Conservation (phyloP, 1,284 basidiomycete species). For the Serendipita sp. region DNA sequence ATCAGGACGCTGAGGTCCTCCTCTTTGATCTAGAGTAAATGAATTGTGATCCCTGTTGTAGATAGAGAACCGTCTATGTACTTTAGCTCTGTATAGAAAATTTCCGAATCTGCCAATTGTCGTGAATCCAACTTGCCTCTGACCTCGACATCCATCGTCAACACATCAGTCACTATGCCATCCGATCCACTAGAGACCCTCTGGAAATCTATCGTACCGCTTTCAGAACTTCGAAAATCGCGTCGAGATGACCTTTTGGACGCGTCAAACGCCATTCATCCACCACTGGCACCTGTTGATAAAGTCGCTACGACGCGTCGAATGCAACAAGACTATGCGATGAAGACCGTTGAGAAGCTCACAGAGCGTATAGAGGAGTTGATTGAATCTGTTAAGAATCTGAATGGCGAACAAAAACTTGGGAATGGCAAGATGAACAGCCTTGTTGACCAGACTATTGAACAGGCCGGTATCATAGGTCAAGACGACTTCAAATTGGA, state of each 20-base stretch:
- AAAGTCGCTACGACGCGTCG: not conserved
- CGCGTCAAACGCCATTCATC: not conserved
- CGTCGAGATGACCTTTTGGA: not conserved
- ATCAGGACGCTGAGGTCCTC: slow-evolving; percentile 47
- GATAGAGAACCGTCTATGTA: too few relatives aligned
- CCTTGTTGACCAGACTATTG: not conserved
- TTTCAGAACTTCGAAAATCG: not conserved
- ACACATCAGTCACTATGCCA: not conserved
- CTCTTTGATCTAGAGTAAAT: slow-evolving; percentile 55
- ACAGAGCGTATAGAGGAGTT: slow-evolving; percentile 1
- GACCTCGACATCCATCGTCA: too few relatives aligned
- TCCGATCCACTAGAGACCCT: not conserved
- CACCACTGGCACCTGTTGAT: not conserved
- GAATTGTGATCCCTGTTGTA: not conserved
- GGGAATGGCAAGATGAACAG: not conserved
- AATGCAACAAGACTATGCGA: slow-evolving; percentile 1
- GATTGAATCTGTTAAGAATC: not conserved
- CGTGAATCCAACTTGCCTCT: not conserved
- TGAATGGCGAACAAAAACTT: not conserved
- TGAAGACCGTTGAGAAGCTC: not conserved
- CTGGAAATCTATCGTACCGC: not conserved
- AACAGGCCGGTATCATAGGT: not conserved
- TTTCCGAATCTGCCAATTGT: too few relatives aligned
- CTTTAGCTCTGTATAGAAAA: too few relatives aligned
- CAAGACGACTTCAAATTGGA: not conserved